Evolutionary conservation across 495 filamentous ascomycete genomes (phyloP).

Genomic region (Trichoderma orchidacearum): DNA sequence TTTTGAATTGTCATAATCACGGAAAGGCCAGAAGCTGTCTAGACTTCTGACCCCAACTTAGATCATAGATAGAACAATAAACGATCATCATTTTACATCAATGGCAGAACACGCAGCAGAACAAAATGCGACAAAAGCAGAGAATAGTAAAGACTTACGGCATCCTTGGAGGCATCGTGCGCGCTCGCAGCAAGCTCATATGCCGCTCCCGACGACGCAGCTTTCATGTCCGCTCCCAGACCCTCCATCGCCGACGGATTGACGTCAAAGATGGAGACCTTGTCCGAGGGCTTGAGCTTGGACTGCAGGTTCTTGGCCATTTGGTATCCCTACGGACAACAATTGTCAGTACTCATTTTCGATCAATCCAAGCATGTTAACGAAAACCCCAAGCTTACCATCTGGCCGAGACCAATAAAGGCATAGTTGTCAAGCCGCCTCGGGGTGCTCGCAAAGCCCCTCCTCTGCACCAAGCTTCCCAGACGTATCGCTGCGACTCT

Average conservation of each 20-base stretch:
- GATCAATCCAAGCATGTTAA: not conserved
- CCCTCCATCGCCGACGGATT: slow-evolving; percentile 45
- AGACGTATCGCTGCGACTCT: slow-evolving; percentile 6
- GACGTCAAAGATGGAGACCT: slow-evolving; percentile 58
- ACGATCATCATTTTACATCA: slow-evolving; percentile 22
- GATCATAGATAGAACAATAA: slow-evolving; percentile 47
- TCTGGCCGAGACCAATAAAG: slow-evolving; percentile 77
- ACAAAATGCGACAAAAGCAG: slow-evolving; percentile 1
- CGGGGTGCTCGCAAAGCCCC: slow-evolving; percentile 43
- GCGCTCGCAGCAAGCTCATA: slow-evolving; percentile 45
- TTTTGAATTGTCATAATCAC: slow-evolving; percentile 19
- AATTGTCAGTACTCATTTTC: not conserved
- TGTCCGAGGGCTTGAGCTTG: slow-evolving; percentile 59
- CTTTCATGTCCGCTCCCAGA: slow-evolving; percentile 46
- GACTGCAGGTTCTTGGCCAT: slow-evolving; percentile 81
- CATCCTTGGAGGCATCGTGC: slow-evolving; percentile 51
- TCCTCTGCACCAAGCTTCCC: slow-evolving; percentile 12
- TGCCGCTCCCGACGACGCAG: slow-evolving; percentile 30
- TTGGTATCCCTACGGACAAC: slow-evolving; percentile 44
- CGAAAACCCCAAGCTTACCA: slow-evolving; percentile 41
- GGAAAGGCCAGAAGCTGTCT: slow-evolving; percentile 4
- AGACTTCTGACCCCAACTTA: slow-evolving; percentile 31
- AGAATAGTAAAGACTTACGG: slow-evolving; percentile 54
- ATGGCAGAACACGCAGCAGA: not conserved
- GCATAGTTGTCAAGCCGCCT: slow-evolving; percentile 54